Conservation (phyloP, 140 eudicot genomes). For the Ambrosia hybrid region DNA sequence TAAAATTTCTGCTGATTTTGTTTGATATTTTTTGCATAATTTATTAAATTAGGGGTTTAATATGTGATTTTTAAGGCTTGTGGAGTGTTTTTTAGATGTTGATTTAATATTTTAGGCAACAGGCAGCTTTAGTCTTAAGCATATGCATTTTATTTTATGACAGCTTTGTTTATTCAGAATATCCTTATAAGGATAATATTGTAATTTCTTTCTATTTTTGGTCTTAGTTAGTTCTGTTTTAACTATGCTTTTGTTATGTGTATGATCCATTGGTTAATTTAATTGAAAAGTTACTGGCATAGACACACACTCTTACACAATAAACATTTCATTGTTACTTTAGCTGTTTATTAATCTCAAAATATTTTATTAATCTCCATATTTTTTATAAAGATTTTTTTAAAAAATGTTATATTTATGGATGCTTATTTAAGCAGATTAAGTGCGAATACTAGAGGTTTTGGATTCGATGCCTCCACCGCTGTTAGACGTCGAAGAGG, state of each 20-base stretch:
- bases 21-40: neutral
- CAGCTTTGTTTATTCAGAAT: neutral
- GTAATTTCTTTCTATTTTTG: no score
- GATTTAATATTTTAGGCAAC: conserved; percentile 29
- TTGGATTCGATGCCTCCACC: conserved; percentile 55
- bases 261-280: conserved; percentile 13
- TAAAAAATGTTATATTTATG: neutral
- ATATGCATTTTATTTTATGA: conserved; percentile 18
- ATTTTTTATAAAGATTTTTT: neutral
- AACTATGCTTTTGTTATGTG: conserved; percentile 28
- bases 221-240: neutral
- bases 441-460: conserved; percentile 16
- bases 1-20: neutral
- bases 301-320: conserved; percentile 11
- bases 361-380: no score
- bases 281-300: conserved; percentile 15
- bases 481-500: conserved; percentile 56
- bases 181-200: no score
- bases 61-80: conserved; percentile 19
- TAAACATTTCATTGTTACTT: conserved; percentile 2
- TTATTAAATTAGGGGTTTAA: conserved; percentile 19
- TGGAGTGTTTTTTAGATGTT: conserved; percentile 21
- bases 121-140: conserved; percentile 16
- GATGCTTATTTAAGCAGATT: conserved; percentile 28
- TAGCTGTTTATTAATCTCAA: no score